phyloP scores from a whole-genome alignment of 306 rosid genomes.

The Delonix regia region DNA sequence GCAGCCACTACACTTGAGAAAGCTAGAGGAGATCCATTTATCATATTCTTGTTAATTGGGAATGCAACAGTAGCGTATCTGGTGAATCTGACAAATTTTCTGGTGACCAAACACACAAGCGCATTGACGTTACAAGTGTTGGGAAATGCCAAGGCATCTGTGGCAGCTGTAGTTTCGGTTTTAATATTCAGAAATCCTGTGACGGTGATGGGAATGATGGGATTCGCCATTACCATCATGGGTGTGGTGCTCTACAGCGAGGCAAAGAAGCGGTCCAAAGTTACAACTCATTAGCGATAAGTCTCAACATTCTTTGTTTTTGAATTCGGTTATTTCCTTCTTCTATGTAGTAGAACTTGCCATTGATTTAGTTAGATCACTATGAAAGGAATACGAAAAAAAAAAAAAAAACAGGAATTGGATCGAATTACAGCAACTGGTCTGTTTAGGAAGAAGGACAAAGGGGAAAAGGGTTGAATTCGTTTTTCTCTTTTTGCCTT shows the following conservation, averaged over 20 bases:
- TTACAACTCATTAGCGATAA: conserved; percentile 48
- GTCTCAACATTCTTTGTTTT: not conserved
- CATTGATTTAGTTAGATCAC: conserved; percentile 29
- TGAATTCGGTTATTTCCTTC: not conserved
- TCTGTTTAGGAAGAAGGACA: conserved; percentile 37
- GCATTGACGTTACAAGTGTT: conserved; percentile 89
- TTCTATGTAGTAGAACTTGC: not conserved
- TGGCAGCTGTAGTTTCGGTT: conserved; percentile 93
- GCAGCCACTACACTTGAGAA: conserved; percentile 55
- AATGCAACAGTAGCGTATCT: conserved; percentile 92
- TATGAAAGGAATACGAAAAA: not conserved
- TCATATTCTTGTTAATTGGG: conserved; percentile 68
- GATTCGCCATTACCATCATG: conserved; percentile 80
- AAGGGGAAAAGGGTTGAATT: conserved; percentile 23
- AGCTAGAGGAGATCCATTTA: conserved; percentile 59
- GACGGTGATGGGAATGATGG: conserved; percentile 81
- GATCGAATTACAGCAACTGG: conserved; percentile 34
- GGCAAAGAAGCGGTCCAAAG: conserved; percentile 87
- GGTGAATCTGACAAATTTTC: conserved; percentile 83
- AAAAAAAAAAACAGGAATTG: not conserved
- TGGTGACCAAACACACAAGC: conserved; percentile 91
- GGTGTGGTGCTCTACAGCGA: conserved; percentile 95
- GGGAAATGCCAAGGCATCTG: conserved; percentile 92
- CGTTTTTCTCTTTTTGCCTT: not conserved
- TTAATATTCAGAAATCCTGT: conserved; percentile 88